Percentiles rank a stretch among this genome's conserved stretches.
These are phyloP conservation scores for Solidago caesia DNA, from an alignment of 129 eudicot genomes.

Conservation along the genomic window DNA sequence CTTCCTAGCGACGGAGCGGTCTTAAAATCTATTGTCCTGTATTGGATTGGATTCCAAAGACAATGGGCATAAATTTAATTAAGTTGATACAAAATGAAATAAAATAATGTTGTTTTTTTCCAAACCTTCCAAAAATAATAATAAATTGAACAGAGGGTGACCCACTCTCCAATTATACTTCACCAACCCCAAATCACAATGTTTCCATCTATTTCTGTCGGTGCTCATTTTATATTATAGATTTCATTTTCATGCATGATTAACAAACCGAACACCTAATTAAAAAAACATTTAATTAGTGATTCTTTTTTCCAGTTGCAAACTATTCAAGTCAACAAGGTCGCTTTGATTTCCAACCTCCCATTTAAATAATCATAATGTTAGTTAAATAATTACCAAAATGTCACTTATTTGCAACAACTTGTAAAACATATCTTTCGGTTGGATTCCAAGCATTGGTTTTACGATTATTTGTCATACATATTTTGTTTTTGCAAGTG, in stretches of 20 bases:
- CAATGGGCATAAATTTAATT: slow-evolving; percentile 2
- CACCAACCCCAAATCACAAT: slow-evolving; percentile 31
- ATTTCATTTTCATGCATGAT: neutral
- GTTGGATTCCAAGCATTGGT: too few relatives aligned
- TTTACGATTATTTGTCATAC: too few relatives aligned
- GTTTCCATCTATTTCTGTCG: slow-evolving; percentile 33
- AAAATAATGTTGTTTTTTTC: neutral
- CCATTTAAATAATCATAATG: neutral
- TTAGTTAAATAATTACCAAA: neutral
- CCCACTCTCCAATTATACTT: slow-evolving; percentile 10
- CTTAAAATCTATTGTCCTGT: neutral
- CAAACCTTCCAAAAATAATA: slow-evolving; percentile 10
- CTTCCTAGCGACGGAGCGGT: too few relatives aligned
- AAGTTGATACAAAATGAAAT: neutral
- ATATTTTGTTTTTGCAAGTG: too few relatives aligned
- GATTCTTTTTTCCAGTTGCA: neutral
- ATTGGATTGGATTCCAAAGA: slow-evolving; percentile 5
- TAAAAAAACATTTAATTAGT: too few relatives aligned
- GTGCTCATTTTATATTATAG: slow-evolving; percentile 3
- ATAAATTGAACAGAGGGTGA: neutral
- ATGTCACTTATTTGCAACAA: neutral
- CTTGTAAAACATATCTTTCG: too few relatives aligned
- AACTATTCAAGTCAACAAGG: slow-evolving; percentile 3
- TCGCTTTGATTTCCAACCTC: slow-evolving; percentile 7
- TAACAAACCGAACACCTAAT: slow-evolving; percentile 10